Conservation (phyloP, 768 basidiomycete genomes). For the Lactifluus rugatus region DNA sequence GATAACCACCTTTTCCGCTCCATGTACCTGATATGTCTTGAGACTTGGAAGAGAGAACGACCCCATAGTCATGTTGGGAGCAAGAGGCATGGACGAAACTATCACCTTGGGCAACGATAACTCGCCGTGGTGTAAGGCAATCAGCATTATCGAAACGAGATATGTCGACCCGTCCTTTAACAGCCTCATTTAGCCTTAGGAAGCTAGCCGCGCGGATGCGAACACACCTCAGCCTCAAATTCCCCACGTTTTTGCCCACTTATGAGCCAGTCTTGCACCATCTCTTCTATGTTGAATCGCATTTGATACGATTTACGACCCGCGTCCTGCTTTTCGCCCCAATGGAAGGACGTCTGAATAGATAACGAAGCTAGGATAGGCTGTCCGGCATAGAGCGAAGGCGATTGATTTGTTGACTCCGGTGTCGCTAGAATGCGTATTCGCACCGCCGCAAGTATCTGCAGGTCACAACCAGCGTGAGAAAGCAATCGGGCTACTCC, state of each 20-base stretch:
- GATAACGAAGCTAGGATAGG: conserved; percentile 61
- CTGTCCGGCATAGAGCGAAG: conserved; percentile 72
- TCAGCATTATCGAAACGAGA: conserved; percentile 59
- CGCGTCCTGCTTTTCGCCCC: conserved; percentile 44
- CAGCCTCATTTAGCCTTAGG: background rate
- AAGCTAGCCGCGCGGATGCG: background rate
- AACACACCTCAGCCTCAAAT: conserved; percentile 58
- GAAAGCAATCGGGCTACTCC: conserved; percentile 2
- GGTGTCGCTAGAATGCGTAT: conserved; percentile 41
- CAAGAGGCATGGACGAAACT: conserved; percentile 49
- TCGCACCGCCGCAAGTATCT: conserved; percentile 60
- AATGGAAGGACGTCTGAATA: conserved; percentile 68
- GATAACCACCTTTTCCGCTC: conserved; percentile 75
- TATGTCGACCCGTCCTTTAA: conserved; percentile 52
- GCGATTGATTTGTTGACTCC: conserved; percentile 4
- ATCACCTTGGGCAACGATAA: conserved; percentile 65
- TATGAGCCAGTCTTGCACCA: conserved; percentile 79
- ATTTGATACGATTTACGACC: conserved; percentile 41
- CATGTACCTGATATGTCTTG: conserved; percentile 79
- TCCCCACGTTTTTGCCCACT: conserved; percentile 83
- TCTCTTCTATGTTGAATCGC: conserved; percentile 75
- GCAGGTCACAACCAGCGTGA: background rate
- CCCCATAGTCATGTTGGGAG: conserved; percentile 45
- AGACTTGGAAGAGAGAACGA: conserved; percentile 50
- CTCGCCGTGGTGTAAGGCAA: conserved; percentile 79